phyloP scores from a whole-genome alignment of 768 basidiomycete species.

The Boletus pseudopeckii region DNA sequence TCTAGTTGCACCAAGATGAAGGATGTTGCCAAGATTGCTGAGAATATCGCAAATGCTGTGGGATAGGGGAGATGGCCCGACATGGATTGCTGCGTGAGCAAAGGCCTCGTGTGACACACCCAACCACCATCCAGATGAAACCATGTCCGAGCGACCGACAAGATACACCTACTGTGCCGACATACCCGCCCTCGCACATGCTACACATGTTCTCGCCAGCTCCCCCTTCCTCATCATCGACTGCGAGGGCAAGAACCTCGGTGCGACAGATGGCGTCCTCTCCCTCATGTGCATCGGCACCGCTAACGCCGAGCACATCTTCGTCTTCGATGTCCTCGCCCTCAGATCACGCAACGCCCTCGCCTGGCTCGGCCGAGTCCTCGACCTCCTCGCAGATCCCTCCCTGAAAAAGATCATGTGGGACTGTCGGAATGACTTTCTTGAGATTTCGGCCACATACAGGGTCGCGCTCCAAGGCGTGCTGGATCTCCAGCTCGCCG shows the following conservation, averaged over 20 bases:
- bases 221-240: slow-evolving; percentile 34
- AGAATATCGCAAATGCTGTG: not conserved
- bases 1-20: not conserved
- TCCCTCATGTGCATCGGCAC: slow-evolving; percentile 38
- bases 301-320: slow-evolving; percentile 30
- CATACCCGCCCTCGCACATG: slow-evolving; percentile 13
- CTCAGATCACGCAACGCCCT: slow-evolving; percentile 17
- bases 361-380: slow-evolving; percentile 23
- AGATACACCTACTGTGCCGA: slow-evolving; percentile 21
- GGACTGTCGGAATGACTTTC: slow-evolving; percentile 42
- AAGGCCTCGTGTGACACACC: slow-evolving; percentile 10
- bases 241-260: slow-evolving; percentile 39
- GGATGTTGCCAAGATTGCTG: not conserved
- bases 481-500: slow-evolving; percentile 42
- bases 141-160: slow-evolving; percentile 18
- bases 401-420: slow-evolving; percentile 38
- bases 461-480: slow-evolving; percentile 31
- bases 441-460: slow-evolving; percentile 32
- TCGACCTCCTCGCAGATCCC: slow-evolving; percentile 28
- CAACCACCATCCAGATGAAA: slow-evolving; percentile 1
- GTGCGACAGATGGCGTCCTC: slow-evolving; percentile 29
- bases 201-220: slow-evolving; percentile 15
- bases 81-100: not conserved
- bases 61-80: slow-evolving; percentile 4
- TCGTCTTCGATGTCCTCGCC: slow-evolving; percentile 37